These are phyloP conservation scores for Mrakia blollopis DNA, from an alignment of 768 basidiomycete species.

Conservation along the genomic window DNA sequence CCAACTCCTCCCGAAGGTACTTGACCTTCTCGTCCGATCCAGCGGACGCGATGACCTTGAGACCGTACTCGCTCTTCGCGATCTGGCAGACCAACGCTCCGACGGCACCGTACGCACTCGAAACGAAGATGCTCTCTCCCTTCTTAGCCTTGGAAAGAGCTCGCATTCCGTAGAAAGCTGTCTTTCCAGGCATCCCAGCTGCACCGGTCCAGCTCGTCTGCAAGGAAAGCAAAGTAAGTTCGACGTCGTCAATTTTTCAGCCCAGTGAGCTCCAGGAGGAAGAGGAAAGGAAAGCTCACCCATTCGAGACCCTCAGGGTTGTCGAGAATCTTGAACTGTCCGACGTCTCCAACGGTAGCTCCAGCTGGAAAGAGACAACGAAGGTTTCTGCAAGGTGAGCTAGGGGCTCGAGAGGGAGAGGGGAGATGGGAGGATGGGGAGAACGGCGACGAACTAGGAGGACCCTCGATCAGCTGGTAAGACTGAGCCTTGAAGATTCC, in stretches of 20 bases:
- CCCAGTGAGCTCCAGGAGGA: neutral
- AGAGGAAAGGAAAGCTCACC: conserved; percentile 35
- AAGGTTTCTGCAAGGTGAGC: neutral
- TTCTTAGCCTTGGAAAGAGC: conserved; percentile 46
- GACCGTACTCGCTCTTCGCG: conserved; percentile 47
- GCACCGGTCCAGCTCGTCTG: conserved; percentile 43
- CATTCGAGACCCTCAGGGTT: conserved; percentile 52
- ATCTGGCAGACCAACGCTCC: conserved; percentile 46
- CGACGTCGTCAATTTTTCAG: neutral
- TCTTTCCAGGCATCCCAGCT: conserved; percentile 49
- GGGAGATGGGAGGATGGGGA: neutral
- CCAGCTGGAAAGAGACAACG: neutral
- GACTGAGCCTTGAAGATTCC: conserved; percentile 38
- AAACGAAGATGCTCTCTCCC: conserved; percentile 54
- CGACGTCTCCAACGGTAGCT: conserved; percentile 38
- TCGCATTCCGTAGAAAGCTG: conserved; percentile 28
- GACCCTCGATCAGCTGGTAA: conserved; percentile 16
- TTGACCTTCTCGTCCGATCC: conserved; percentile 69
- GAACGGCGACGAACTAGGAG: neutral
- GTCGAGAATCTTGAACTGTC: conserved; percentile 48
- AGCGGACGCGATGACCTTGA: conserved; percentile 65
- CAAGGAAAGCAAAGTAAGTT: neutral
- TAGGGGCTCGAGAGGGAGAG: neutral
- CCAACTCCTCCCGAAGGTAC: conserved; percentile 33
- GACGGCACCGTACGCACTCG: conserved; percentile 41